Evolutionary conservation across 805 yeast genomes (phyloP), one percentile per base, ranked within the genome.

Genomic region (Candida michaelii): DNA sequence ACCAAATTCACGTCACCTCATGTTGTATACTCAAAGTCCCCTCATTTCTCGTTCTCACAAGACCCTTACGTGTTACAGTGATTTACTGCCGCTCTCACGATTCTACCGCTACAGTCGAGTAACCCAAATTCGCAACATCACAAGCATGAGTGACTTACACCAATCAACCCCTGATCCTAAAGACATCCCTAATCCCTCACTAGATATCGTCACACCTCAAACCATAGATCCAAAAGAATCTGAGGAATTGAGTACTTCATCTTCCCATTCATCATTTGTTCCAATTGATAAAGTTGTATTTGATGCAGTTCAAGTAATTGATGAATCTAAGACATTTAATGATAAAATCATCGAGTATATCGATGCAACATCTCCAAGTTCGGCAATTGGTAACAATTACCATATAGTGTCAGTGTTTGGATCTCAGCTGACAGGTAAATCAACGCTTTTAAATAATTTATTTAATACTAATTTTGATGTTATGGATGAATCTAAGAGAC

Each of bases 371-470:
- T 54, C 68, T 5, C 56, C 57, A 9, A 46, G 53, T 19, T 54
- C 55, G 34, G 71, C 71, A 32, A 71, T 74, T 11, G 95, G 90
- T 0, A 67, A 84, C 43, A 73, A 83, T 52, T 90, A 91, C 67
- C 96, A 93, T 61, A 81, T 93, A 14, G 87, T 93, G 3, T 83
- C 98, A 0, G 99, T 93, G 29, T 93, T 93, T 71, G 99, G 99
- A 4, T 89, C 97, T 1, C 99, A 93, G 60, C 85, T 95, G 3
- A 89, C 97, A 4, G 99, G 99, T 41, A 93, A 93, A 64, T 89
- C 97, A 1, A 93, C 99, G 0, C 73, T 93, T 45, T 73, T 93
- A 54, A 93, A 93, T 65, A 79, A 80, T 33, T 65, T 93, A 44
- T 93, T 93, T 67, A 85, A 85, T 49, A 93, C 98, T 8, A 65